phyloP scores from a whole-genome alignment of 352 stramenopile species.

The Blastocystis sp. region DNA sequence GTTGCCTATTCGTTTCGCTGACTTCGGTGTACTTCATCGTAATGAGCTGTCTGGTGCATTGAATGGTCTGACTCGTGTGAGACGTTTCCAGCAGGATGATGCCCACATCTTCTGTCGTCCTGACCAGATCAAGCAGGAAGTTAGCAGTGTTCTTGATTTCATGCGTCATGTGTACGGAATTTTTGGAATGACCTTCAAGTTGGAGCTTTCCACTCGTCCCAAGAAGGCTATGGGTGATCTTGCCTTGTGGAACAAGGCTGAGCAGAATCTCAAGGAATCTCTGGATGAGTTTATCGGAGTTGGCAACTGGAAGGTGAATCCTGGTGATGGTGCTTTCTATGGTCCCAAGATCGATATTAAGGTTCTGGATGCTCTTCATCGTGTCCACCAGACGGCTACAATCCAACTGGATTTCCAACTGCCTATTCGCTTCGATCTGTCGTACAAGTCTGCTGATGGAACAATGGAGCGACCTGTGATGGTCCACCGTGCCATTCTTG shows the following conservation, averaged over 20 bases:
- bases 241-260: constrained; percentile 81
- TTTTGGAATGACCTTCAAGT: constrained; percentile 92
- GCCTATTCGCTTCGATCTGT: constrained; percentile 92
- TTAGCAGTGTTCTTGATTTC: constrained; percentile 83
- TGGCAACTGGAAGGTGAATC: constrained; percentile 89
- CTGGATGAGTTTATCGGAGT: constrained; percentile 86
- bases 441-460: constrained; percentile 72
- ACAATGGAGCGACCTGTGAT: constrained; percentile 81
- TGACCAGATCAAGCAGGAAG: constrained; percentile 81
- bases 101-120: constrained; percentile 93
- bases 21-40: constrained; percentile 93
- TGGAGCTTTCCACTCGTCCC: constrained; percentile 89
- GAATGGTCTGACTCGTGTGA: constrained; percentile 89
- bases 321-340: constrained; percentile 95
- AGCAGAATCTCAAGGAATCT: constrained; percentile 75
- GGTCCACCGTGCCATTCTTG: constrained; percentile 92
- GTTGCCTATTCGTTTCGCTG: constrained; percentile 87
- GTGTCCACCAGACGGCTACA: constrained; percentile 92
- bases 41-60: constrained; percentile 89
- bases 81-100: constrained; percentile 93
- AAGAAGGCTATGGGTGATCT: constrained; percentile 88
- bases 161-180: constrained; percentile 95
- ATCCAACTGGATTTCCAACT: constrained; percentile 96
- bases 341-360: constrained; percentile 99
- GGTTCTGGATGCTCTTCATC: constrained; percentile 87